These are phyloP conservation scores for Purpureocillium lavendulum DNA, from an alignment of 2,329 filamentous ascomycete genomes.

Conservation along the genomic window DNA sequence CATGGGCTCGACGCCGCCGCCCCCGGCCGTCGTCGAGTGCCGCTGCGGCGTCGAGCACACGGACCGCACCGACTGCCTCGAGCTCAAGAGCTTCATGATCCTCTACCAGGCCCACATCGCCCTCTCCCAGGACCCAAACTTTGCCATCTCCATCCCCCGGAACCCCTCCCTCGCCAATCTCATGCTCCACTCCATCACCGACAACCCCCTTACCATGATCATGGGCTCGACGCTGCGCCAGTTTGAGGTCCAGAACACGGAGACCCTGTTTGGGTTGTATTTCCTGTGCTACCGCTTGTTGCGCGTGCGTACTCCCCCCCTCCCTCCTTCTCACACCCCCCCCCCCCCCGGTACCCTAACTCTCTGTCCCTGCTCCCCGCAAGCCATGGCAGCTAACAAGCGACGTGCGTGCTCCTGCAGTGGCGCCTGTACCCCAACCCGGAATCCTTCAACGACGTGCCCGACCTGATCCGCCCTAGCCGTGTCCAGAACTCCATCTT, in stretches of 20 bases:
- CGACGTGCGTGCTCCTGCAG: constrained; percentile 3
- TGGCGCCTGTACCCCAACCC: constrained; percentile 15
- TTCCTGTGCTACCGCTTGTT: constrained; percentile 15
- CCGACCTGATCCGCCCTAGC: constrained; percentile 12
- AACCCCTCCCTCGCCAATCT: constrained; percentile 14
- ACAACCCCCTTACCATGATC: constrained; percentile 13
- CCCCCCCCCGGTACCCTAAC: not conserved
- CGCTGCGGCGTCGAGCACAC: constrained; percentile 16
- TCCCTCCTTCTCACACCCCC: not conserved
- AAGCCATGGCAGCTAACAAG: too few species aligned
- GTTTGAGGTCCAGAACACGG: constrained; percentile 13
- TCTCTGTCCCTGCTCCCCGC: not conserved
- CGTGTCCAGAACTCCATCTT: constrained; percentile 13
- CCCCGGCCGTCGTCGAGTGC: constrained; percentile 11
- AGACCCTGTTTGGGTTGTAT: constrained; percentile 15
- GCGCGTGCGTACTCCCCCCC: constrained; percentile 9
- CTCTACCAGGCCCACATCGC: constrained; percentile 15
- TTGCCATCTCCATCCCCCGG: constrained; percentile 11
- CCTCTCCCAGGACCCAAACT: constrained; percentile 10
- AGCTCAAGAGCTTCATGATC: constrained; percentile 15
- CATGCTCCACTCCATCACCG: constrained; percentile 13
- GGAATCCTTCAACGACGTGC: constrained; percentile 12
- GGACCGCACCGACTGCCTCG: constrained; percentile 13
- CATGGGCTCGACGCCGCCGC: constrained; percentile 4
- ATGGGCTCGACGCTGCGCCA: constrained; percentile 14